Evolutionary conservation across 176 grass and related monocot genomes (phyloP).

Genomic region (Eragrostis curvula): DNA sequence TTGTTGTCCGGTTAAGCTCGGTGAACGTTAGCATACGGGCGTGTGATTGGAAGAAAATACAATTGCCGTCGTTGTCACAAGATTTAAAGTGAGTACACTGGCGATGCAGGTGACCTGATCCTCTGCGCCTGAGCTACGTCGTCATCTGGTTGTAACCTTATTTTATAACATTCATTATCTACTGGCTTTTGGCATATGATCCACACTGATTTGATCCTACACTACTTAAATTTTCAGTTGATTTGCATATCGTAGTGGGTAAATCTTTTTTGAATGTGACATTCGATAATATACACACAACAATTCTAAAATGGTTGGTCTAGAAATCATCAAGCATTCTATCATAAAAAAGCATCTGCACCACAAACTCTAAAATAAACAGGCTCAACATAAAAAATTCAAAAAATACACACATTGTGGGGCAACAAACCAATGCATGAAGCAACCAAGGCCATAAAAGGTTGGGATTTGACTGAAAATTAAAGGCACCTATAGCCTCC

Average conservation of each 20-base stretch:
- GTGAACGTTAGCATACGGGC: conserved; percentile 29
- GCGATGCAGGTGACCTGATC: conserved; percentile 6
- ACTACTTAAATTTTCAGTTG: background rate
- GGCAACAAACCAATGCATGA: background rate
- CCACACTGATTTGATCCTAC: background rate
- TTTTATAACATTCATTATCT: background rate
- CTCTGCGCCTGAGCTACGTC: background rate
- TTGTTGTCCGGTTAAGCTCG: background rate
- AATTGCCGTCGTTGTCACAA: conserved; percentile 7
- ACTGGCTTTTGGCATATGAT: background rate
- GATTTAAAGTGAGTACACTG: conserved; percentile 20
- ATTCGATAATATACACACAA: too few species aligned
- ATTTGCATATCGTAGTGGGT: too few species aligned
- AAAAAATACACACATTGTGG: background rate
- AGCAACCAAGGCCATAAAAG: background rate
- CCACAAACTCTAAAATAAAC: background rate
- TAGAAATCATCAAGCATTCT: too few species aligned
- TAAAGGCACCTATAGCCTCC: background rate
- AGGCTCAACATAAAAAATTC: background rate
- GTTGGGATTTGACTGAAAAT: background rate
- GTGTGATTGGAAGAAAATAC: conserved; percentile 24
- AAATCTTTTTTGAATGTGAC: too few species aligned
- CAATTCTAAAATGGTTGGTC: too few species aligned
- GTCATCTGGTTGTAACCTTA: background rate
- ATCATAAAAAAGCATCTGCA: background rate